phyloP scores from a whole-genome alignment of 106 monocot genomes.

The Allium sativum region DNA sequence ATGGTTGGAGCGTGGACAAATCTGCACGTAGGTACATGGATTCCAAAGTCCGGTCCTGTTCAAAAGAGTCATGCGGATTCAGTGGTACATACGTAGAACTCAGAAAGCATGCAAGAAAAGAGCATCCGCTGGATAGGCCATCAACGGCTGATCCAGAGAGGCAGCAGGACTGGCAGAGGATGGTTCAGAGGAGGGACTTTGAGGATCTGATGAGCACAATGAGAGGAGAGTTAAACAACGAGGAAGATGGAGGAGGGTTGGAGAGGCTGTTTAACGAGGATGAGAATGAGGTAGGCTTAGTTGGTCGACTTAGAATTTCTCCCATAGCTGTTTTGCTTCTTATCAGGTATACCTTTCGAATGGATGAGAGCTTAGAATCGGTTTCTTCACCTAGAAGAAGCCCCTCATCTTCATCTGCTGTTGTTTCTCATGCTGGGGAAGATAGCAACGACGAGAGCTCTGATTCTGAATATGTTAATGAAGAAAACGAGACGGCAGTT shows the following conservation, averaged over 20 bases:
- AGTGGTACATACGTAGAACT: slow-evolving; percentile 49
- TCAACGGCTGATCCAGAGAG: slow-evolving; percentile 67
- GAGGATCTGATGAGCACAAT: slow-evolving; percentile 72
- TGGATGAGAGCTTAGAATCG: slow-evolving; percentile 1
- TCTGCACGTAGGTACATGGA: slow-evolving; percentile 62
- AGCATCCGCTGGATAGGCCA: slow-evolving; percentile 56
- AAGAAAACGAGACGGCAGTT: background rate
- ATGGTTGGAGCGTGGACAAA: slow-evolving; percentile 34
- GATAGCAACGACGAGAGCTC: too few relatives aligned
- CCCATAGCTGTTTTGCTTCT: slow-evolving; percentile 19
- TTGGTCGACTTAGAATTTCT: slow-evolving; percentile 9
- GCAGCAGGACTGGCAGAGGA: slow-evolving; percentile 67
- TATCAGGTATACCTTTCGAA: background rate
- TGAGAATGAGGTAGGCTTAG: slow-evolving; percentile 6
- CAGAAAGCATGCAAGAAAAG: slow-evolving; percentile 71
- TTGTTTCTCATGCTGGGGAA: too few relatives aligned
- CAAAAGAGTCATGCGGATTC: slow-evolving; percentile 60
- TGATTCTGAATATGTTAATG: too few relatives aligned
- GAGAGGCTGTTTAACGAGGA: slow-evolving; percentile 1
- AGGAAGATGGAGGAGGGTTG: slow-evolving; percentile 10
- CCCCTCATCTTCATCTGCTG: too few relatives aligned
- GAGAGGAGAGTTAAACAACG: slow-evolving; percentile 18
- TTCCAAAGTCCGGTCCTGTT: slow-evolving; percentile 48
- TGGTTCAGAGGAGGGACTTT: slow-evolving; percentile 65
- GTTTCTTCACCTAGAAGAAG: background rate